A percentile compares a stretch with the other conserved stretches of the same genome.
phyloP scores from a whole-genome alignment of 495 filamentous ascomycete genomes.

The Margaritispora aquatica region DNA sequence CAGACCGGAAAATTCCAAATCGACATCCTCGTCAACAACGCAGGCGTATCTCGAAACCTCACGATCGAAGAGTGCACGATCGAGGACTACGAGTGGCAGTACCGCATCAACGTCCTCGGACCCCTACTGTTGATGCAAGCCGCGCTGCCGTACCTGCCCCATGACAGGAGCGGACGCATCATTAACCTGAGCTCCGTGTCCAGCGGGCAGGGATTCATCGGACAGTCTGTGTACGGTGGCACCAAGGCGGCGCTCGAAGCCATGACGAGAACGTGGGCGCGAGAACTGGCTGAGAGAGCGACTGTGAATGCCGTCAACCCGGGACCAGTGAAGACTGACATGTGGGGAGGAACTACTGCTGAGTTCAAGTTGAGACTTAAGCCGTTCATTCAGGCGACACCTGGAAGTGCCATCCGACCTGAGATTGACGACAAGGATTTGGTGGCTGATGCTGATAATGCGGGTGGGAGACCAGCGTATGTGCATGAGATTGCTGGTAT shows the following conservation, averaged over 20 bases:
- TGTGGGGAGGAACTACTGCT: conserved; percentile 35
- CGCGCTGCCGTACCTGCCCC: conserved; percentile 61
- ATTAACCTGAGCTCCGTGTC: conserved; percentile 73
- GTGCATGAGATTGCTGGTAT: conserved; percentile 75
- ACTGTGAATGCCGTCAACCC: conserved; percentile 91
- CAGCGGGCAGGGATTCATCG: conserved; percentile 59
- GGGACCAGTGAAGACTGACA: conserved; percentile 79
- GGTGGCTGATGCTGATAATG: conserved; percentile 49
- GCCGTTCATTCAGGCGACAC: conserved; percentile 61
- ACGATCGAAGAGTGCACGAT: conserved; percentile 48
- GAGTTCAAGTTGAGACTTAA: conserved; percentile 36
- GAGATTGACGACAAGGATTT: conserved; percentile 56
- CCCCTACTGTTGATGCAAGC: conserved; percentile 77
- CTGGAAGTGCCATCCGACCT: conserved; percentile 46
- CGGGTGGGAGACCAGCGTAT: conserved; percentile 67
- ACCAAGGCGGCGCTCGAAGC: conserved; percentile 85
- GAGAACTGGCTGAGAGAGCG: conserved; percentile 68
- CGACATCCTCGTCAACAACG: conserved; percentile 89
- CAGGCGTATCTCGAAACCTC: conserved; percentile 60
- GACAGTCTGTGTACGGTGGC: conserved; percentile 76
- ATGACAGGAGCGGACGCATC: conserved; percentile 69
- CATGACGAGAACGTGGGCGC: conserved; percentile 88
- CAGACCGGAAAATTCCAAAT: conserved; percentile 48
- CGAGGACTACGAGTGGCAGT: conserved; percentile 63
- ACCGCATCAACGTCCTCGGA: conserved; percentile 79